Evolutionary conservation across 352 stramenopile genomes (phyloP), one percentile per base, ranked within the genome.

Genomic region (Phytophthora tubulina): DNA sequence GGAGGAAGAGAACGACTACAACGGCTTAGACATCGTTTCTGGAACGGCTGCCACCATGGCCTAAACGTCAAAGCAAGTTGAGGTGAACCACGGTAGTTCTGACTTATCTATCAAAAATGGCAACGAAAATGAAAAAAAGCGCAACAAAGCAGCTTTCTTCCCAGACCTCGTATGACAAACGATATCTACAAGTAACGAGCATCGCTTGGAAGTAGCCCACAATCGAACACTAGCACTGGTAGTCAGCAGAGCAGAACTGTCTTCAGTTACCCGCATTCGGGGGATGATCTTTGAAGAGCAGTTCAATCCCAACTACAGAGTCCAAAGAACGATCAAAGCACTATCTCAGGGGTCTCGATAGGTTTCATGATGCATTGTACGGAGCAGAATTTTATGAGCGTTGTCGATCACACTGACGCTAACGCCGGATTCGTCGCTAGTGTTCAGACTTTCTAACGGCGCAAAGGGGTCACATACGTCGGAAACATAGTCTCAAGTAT

Each of bases 1-100:
- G 13, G 65, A 72, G 8, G 64, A 70, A 33, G 71, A 75, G 38
- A 63, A 53, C 27, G 15, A 63, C 50, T 61, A 76, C 56, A 72
- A 36, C 51, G 42, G 15, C 27, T 54, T 72, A 5, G 51, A 63
- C 36, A 42, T 41, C 3, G 13, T 58, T 27, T 21, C 59, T 35
- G 33, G 48, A 44, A 68, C 41, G 10, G 60, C 66, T 50, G 59
- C 60, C 15, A 63, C 53, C 7, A 63, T 75, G 64, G 69, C 69
- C 3, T 76, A 27, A 27, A 27, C 21, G 21, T 27, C 21, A 27
- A 27, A 70, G 6, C n/a, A 38, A 31, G 27, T 36, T 30, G 31
- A 53, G 33, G 27, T 31, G 38, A 8, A 33, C 10, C 6, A 52
- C 4, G 3, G 21, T 27, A 27, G 21, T 27, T 27, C 21, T 27